Evolutionary conservation across 192 early-diverging fungal genomes (phyloP), one percentile per base, ranked within the genome.

Genomic region (Backusella macrospora): DNA sequence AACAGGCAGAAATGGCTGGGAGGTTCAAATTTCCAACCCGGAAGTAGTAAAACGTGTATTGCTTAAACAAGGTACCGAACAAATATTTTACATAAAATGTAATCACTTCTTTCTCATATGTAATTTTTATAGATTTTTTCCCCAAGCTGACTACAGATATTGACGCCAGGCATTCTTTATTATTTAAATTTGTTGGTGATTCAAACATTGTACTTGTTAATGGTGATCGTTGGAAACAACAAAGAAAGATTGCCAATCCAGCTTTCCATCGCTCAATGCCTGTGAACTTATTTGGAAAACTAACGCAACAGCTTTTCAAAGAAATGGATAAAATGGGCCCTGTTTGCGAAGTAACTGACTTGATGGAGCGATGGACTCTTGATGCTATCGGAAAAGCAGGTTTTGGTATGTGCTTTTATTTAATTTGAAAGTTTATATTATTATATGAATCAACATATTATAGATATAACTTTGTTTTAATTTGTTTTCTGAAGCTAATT

Each of bases 221-320:
- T 21, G 65, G 65, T 1, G 1, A 39, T 37, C 40, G 43, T 18
- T 66, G 65, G 65, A 66, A 66, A 18, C 13, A 39, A 16, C 65
- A 66, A 43, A 39, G 39, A 42, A 66, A 42, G 64, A 65, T 73
- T 66, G 72, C 72, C 13, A 72, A 72, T 15, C 70, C 76, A 43
- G 76, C 76, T 37, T 77, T 77, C 47, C 76, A 77, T 72, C 70
- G 76, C n/a, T 48, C 70, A 13, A 67, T 73, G 64, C 71, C 71
- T 34, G 76, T 72, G 4, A 48, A 63, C 15, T 14, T 73, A 13
- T 77, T 77, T 73, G 76, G 76, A 18, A 38, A 39, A 44, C 48
- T 72, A 18, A 66, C 62, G 9, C 21, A 77, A 37, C 52, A 62
- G 8, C 45, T 77, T 14, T 44, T 77, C 38, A 42, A 12, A 2